Conservation (phyloP, 306 rosid species). For the Albizia julibrissin region DNA sequence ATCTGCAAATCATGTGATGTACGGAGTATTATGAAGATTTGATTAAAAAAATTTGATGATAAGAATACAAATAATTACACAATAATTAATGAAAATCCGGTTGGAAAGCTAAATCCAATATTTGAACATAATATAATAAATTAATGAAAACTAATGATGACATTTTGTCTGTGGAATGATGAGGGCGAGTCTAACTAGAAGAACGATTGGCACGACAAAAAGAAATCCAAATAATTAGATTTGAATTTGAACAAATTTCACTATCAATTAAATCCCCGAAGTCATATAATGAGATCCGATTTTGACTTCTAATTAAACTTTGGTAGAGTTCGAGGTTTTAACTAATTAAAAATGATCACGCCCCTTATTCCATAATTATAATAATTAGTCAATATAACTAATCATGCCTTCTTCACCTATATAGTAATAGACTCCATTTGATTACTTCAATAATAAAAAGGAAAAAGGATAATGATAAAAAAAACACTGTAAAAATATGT, state of each 20-base stretch:
- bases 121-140: not conserved
- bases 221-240: constrained; percentile 2
- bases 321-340: not conserved
- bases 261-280: not conserved
- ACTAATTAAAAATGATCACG: not conserved
- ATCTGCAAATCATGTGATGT: too few species aligned
- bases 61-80: not conserved
- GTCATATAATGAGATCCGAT: constrained; percentile 1
- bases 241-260: not conserved
- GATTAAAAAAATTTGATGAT: not conserved
- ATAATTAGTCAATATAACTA: not conserved
- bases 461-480: too few species aligned
- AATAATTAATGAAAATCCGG: not conserved
- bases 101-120: not conserved
- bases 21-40: too few species aligned
- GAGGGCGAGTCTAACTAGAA: not conserved
- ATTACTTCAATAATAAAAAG: too few species aligned
- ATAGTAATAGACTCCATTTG: too few species aligned
- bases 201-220: not conserved
- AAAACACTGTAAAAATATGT: too few species aligned
- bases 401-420: not conserved
- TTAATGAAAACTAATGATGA: not conserved
- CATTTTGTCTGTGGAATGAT: not conserved
- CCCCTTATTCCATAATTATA: not conserved
- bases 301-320: not conserved